Base-by-base conservation (phyloP, 1,284 basidiomycete species). In the Lignosus rhinocerotis region DNA sequence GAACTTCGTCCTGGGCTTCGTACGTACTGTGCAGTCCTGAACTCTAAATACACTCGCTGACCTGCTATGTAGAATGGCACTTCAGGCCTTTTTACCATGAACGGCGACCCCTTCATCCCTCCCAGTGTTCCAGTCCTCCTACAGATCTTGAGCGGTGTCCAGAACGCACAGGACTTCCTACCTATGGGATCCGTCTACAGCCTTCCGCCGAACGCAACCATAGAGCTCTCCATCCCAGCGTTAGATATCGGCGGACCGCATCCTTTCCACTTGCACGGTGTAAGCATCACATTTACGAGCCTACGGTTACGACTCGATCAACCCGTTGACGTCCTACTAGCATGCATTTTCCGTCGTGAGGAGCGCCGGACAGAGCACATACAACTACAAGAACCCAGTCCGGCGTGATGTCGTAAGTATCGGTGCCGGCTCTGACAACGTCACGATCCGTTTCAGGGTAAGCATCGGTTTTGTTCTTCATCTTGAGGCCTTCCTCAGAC, bases 241-340 rank as follows among this genome's bases (percentile, higher is more conserved):
- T 66, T 67, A 30, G 69, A 62, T 4, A 51, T 64, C 16, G 72
- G 72, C 41, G 70, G 70, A 25, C 68, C 69, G 68, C 77, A 78
- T 59, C 77, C 77, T 1, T 69, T 78, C 63, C 77, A 78, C 64
- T 56, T 78, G 34, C 77, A 78, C 58, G 76, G 77, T 4, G 75
- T 76, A 63, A 62, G 72, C 53, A 44, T 45, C n/a, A 10, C n/a
- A 4, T 25, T 16, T n/a, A n/a, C n/a, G n/a, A 25, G 25, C 25
- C 25, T 25, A 4, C 25, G 25, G 25, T 25, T 25, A 25, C 25
- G 25, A 25, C 25, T 25, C 25, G 25, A 25, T 25, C 25, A 25
- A 25, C 25, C 25, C 25, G 4, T 25, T 25, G 25, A 25, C 25
- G 25, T 25, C 25, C 25, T 2, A 25, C 25, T 31, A 69, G 66